Base-by-base conservation (phyloP, 2,329 filamentous ascomycete genomes). In the Didymella lethalis region DNA sequence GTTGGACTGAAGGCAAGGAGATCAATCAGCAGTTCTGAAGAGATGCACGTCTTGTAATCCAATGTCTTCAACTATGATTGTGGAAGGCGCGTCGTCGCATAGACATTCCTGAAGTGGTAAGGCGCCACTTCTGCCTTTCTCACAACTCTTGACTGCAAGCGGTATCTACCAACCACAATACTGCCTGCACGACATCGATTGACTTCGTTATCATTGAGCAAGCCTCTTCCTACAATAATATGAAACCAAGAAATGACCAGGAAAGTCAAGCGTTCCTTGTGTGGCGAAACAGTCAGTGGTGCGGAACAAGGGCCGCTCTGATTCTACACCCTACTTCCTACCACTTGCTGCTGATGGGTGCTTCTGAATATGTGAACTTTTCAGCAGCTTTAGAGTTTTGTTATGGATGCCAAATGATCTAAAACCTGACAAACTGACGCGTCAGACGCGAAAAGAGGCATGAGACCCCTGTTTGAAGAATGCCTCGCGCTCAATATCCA, bases 101-200 rank as follows among this genome's bases (percentile, higher is more conserved):
- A 46, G 56, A 54, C 56, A 36, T 59, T 32, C 56, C 46, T 1
- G 18, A 59, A 54, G 8, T 8, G 18, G 56, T 7, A 23, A 53
- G 31, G 55, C 16, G 44, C 38, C 44, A 28, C 16, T 16, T 6
- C 26, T 12, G 38, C 8, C 18, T n/a, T 11, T n/a, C 10, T 8
- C 18, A 23, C 16, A 18, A 25, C 7, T 4, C 16, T n/a, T n/a
- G 25, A 36, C 43, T 36, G 28, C 23, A 43, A 48, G 36, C 20
- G 20, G 26, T n/a, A 31, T 43, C 44, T 44, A 34, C 25, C n/a
- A 11, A 29, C 31, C 34, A 20, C 32, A 54, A 16, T 7, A n/a
- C 14, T 14, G 7, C 20, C n/a, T 36, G 8, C 16, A n/a, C 18
- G 11, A 48, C 23, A 23, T 20, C 5, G 8, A 25, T 32, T 8